Evolutionary conservation across 139 green algal genomes (phyloP), one percentile per base, ranked within the genome.

Genomic region (Chlorella ohadii): DNA sequence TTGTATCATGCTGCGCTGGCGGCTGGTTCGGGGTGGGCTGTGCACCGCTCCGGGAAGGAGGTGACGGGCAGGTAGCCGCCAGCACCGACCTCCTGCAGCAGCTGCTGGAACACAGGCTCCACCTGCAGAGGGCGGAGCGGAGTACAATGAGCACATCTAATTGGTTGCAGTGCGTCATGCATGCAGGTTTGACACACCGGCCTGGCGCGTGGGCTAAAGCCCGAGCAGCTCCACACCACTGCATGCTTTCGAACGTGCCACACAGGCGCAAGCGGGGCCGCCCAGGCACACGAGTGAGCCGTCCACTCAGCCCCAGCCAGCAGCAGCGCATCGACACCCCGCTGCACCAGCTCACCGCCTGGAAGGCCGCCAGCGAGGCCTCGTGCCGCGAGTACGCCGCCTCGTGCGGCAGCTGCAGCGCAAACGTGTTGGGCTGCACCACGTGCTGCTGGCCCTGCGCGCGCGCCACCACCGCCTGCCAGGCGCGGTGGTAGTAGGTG

Each of bases 361-460:
- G 39, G 6, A 82, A 82, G 25, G 38, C 56, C 19, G 12, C 36
- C 22, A 82, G 36, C 13, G 76, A 41, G 22, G 76, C 76, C 38
- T 82, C 76, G 13, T 59, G 51, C 36, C 76, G 20, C 38, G 64
- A 39, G 59, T 72, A 82, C 1, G 56, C 76, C 2, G 28, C 36
- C 20, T 56, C 38, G 41, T 82, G 76, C 36, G 76, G 76, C 76
- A 82, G 59, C 76, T 82, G 76, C 76, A 82, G 28, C 33, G 36
- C 56, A 28, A 82, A 82, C 4, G 76, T n/a, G 36, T 82, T 82
- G 36, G 76, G 76, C 76, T 82, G 76, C 76, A 82, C 76, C 34
- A 82, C 59, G 36, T 82, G 76, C 57, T 57, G 76, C 57, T 63
- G 23, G 31, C 76, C 76, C 27, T 36, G 28, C 7, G 36, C 41